These are phyloP conservation scores for Wickerhamiella bombiphila DNA, from an alignment of 805 yeast genomes.

Conservation along the genomic window DNA sequence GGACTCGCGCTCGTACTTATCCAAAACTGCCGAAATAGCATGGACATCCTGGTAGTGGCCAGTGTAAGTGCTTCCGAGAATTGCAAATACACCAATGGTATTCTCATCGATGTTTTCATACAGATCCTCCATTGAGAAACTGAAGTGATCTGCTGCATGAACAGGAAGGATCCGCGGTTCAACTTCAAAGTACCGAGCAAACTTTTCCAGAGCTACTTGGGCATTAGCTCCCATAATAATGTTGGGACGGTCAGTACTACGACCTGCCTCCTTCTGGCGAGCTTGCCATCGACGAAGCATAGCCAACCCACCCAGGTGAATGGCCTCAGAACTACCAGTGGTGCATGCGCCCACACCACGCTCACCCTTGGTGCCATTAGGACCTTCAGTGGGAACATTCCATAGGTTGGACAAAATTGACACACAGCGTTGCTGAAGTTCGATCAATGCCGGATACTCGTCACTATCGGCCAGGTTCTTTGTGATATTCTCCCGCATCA, in stretches of 20 bases:
- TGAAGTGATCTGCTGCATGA: slow-evolving; percentile 41
- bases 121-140: slow-evolving; percentile 47
- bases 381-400: slow-evolving; percentile 72
- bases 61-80: slow-evolving; percentile 82
- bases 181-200: slow-evolving; percentile 87
- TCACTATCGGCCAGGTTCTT: slow-evolving; percentile 88
- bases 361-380: too few relatives aligned
- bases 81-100: slow-evolving; percentile 81
- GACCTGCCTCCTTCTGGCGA: slow-evolving; percentile 43
- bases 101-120: slow-evolving; percentile 66
- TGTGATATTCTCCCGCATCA: slow-evolving; percentile 56
- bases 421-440: slow-evolving; percentile 67
- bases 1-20: slow-evolving; percentile 48
- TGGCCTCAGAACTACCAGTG: slow-evolving; percentile 88
- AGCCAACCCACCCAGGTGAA: slow-evolving; percentile 86
- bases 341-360: slow-evolving; percentile 74
- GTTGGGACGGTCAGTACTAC: slow-evolving; percentile 53
- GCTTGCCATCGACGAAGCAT: slow-evolving; percentile 84
- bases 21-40: slow-evolving; percentile 46
- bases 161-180: slow-evolving; percentile 68
- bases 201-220: slow-evolving; percentile 88
- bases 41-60: slow-evolving; percentile 79
- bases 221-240: slow-evolving; percentile 86
- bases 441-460: slow-evolving; percentile 78
- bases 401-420: slow-evolving; percentile 66